Evolutionary conservation across 495 filamentous ascomycete genomes (phyloP).

Genomic region (Talaromyces nanjingensis): DNA sequence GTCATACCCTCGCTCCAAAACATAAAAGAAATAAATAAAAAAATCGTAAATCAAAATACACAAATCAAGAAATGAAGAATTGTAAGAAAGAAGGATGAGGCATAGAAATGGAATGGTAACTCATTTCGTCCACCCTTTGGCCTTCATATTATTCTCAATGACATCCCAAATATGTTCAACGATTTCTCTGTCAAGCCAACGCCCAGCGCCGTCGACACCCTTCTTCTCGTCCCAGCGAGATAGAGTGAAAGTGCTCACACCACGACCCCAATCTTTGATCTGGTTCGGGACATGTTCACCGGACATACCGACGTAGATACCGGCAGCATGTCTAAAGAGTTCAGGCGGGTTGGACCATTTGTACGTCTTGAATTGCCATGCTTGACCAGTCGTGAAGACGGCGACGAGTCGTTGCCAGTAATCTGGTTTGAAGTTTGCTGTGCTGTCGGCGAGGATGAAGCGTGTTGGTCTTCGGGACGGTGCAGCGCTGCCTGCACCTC

Average conservation of each 20-base stretch:
- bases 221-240: constrained; percentile 69
- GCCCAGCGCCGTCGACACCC: constrained; percentile 46
- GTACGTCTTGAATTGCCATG: constrained; percentile 98
- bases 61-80: not conserved
- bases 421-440: constrained; percentile 92
- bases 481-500: constrained; percentile 20
- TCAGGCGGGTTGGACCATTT: constrained; percentile 88
- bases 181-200: constrained; percentile 89
- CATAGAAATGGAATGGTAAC: constrained; percentile 9
- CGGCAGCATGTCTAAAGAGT: constrained; percentile 79
- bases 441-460: constrained; percentile 89
- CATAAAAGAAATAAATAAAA: not conserved
- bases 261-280: constrained; percentile 78
- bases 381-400: constrained; percentile 96
- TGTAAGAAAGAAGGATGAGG: not conserved
- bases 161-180: constrained; percentile 89
- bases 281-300: constrained; percentile 72
- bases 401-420: constrained; percentile 96
- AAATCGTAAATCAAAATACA: not conserved
- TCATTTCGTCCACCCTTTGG: constrained; percentile 63
- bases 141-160: constrained; percentile 83
- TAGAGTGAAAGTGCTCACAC: constrained; percentile 64
- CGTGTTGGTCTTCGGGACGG: constrained; percentile 57
- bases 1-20: not conserved
- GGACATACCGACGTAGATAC: constrained; percentile 86